These are phyloP conservation scores for Microthlaspi erraticum DNA, from an alignment of 345 rosid species.

Conservation along the genomic window DNA sequence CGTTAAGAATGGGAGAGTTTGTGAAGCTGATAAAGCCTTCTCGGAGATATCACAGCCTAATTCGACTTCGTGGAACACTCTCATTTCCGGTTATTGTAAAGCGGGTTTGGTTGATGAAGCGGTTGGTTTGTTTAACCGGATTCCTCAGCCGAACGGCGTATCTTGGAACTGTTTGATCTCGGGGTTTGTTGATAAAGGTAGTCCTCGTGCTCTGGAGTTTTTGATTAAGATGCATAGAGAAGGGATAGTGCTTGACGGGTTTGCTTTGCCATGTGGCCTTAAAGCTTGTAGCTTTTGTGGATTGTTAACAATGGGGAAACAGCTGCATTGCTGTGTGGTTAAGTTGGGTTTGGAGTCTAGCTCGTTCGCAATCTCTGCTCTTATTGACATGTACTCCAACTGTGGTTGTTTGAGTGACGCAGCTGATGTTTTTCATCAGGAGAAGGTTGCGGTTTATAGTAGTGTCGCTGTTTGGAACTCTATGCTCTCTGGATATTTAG, in stretches of 20 bases:
- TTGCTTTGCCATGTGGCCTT: slow-evolving; percentile 70
- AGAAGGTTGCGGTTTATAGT: slow-evolving; percentile 9
- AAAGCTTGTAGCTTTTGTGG: slow-evolving; percentile 57
- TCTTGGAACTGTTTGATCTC: slow-evolving; percentile 78
- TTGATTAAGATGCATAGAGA: slow-evolving; percentile 61
- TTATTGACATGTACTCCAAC: slow-evolving; percentile 77
- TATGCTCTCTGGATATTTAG: slow-evolving; percentile 64
- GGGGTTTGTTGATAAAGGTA: slow-evolving; percentile 65
- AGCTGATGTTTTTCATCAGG: slow-evolving; percentile 45
- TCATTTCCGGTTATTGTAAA: slow-evolving; percentile 69
- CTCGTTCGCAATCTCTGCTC: slow-evolving; percentile 58
- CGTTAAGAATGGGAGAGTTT: slow-evolving; percentile 65
- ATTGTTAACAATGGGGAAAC: slow-evolving; percentile 54
- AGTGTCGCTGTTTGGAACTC: slow-evolving; percentile 64
- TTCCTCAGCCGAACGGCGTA: slow-evolving; percentile 55
- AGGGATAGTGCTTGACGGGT: slow-evolving; percentile 63
- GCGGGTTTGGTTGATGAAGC: slow-evolving; percentile 67
- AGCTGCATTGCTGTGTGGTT: slow-evolving; percentile 59
- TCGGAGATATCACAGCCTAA: slow-evolving; percentile 47
- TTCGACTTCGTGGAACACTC: slow-evolving; percentile 71
- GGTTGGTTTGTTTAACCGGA: slow-evolving; percentile 53
- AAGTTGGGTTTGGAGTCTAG: slow-evolving; percentile 64
- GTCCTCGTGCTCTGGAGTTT: slow-evolving; percentile 55
- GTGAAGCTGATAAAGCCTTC: slow-evolving; percentile 58
- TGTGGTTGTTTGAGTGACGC: slow-evolving; percentile 55